Conservation (phyloP, 306 rosid genomes). For the Albizia julibrissin region DNA sequence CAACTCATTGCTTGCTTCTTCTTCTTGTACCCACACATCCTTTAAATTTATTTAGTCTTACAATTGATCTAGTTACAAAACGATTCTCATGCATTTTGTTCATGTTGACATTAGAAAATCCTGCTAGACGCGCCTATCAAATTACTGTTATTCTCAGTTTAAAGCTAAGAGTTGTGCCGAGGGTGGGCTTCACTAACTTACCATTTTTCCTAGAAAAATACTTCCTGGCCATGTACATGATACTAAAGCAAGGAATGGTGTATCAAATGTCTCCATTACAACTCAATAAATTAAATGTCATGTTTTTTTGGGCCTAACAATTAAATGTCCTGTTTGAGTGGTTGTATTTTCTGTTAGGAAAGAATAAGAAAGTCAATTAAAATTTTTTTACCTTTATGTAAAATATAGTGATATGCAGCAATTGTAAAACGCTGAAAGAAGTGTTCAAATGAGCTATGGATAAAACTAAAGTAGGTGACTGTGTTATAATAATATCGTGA, state of each 20-base stretch:
- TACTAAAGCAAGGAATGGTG: not conserved
- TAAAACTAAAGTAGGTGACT: not conserved
- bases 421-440: not conserved
- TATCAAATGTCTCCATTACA: not conserved
- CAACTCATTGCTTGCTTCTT: constrained; percentile 2
- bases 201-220: not conserved
- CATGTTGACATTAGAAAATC: not conserved
- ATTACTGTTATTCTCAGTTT: not conserved
- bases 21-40: not conserved
- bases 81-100: not conserved
- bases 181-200: constrained; percentile 1
- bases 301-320: not conserved
- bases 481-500: not conserved
- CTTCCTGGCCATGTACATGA: not conserved
- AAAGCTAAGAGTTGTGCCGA: not conserved
- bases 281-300: not conserved
- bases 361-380: not conserved
- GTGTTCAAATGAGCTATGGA: not conserved
- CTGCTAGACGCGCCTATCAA: not conserved
- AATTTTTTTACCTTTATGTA: not conserved
- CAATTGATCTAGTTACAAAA: not conserved
- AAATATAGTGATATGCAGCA: not conserved
- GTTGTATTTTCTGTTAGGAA: not conserved
- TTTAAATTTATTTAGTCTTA: not conserved
- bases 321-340: not conserved